Conservation (phyloP, 306 rosid species). For the Biancaea sappan region DNA sequence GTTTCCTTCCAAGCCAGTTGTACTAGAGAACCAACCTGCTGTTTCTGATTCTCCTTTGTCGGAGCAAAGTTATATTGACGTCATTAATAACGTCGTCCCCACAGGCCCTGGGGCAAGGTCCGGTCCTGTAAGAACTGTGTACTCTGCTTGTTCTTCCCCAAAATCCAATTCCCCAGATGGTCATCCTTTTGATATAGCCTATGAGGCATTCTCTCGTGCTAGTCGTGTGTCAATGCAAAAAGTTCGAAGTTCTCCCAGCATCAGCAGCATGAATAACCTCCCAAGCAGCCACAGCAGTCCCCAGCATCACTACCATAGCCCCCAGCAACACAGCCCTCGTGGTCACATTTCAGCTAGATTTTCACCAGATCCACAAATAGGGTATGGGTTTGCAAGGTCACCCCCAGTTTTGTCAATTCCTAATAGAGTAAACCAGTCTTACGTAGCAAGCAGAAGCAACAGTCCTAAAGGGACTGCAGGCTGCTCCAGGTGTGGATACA, state of each 20-base stretch:
- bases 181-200: slow-evolving; percentile 24
- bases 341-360: slow-evolving; percentile 27
- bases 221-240: slow-evolving; percentile 41
- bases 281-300: slow-evolving; percentile 30
- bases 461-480: slow-evolving; percentile 32
- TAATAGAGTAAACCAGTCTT: slow-evolving; percentile 30
- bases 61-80: slow-evolving; percentile 81
- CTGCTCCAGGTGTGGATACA: neutral
- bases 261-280: slow-evolving; percentile 41
- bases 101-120: slow-evolving; percentile 18
- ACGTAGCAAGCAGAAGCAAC: slow-evolving; percentile 29
- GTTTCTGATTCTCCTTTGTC: slow-evolving; percentile 39
- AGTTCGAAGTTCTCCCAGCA: slow-evolving; percentile 73
- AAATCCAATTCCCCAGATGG: slow-evolving; percentile 66
- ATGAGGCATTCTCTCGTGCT: slow-evolving; percentile 28
- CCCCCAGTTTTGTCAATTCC: slow-evolving; percentile 25
- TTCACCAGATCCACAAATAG: slow-evolving; percentile 33
- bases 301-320: slow-evolving; percentile 27
- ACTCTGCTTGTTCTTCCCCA: slow-evolving; percentile 74
- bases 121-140: slow-evolving; percentile 1
- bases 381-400: slow-evolving; percentile 37
- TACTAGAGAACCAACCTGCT: slow-evolving; percentile 39
- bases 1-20: slow-evolving; percentile 49
- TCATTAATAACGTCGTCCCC: slow-evolving; percentile 63
- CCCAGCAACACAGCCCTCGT: slow-evolving; percentile 25